Percentiles rank a stretch among this genome's conserved stretches.
Evolutionary conservation across 768 basidiomycete genomes (phyloP).

Genomic region (Astraeus odoratus): DNA sequence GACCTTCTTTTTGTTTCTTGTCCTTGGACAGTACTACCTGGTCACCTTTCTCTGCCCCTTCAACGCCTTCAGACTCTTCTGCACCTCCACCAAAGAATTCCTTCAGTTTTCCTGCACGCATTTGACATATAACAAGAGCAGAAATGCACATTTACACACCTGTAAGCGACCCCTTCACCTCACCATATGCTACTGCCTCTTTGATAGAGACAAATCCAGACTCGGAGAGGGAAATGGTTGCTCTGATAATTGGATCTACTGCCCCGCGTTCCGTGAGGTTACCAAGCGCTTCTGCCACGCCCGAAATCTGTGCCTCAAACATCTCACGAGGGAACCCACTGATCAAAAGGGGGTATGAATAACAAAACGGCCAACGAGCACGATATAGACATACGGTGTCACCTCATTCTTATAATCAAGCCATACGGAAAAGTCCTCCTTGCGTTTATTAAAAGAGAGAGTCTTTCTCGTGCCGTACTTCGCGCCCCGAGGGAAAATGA

Average conservation of each 20-base stretch:
- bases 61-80: constrained; percentile 25
- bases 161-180: constrained; percentile 71
- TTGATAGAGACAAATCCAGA: constrained; percentile 80
- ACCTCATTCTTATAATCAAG: constrained; percentile 67
- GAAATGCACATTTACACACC: constrained; percentile 35
- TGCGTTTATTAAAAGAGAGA: constrained; percentile 69
- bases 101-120: constrained; percentile 68
- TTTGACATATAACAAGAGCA: constrained; percentile 9
- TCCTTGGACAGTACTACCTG: constrained; percentile 27
- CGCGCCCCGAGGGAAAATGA: constrained; percentile 72
- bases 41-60: constrained; percentile 24
- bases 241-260: constrained; percentile 78
- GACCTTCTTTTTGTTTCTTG: constrained; percentile 31
- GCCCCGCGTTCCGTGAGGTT: constrained; percentile 83
- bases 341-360: not conserved
- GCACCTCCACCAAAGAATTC: constrained; percentile 70
- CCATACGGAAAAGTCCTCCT: constrained; percentile 73
- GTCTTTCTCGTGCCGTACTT: constrained; percentile 81
- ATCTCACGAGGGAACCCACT: constrained; percentile 73
- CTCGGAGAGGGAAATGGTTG: constrained; percentile 75
- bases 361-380: not conserved
- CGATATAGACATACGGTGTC: constrained; percentile 45
- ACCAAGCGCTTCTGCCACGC: constrained; percentile 66
- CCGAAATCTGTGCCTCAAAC: constrained; percentile 63
- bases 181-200: constrained; percentile 73